A percentile compares a stretch with the other conserved stretches of the same genome.
Conservation (phyloP, 495 filamentous ascomycete genomes). For the Penicillium mononematosum region DNA sequence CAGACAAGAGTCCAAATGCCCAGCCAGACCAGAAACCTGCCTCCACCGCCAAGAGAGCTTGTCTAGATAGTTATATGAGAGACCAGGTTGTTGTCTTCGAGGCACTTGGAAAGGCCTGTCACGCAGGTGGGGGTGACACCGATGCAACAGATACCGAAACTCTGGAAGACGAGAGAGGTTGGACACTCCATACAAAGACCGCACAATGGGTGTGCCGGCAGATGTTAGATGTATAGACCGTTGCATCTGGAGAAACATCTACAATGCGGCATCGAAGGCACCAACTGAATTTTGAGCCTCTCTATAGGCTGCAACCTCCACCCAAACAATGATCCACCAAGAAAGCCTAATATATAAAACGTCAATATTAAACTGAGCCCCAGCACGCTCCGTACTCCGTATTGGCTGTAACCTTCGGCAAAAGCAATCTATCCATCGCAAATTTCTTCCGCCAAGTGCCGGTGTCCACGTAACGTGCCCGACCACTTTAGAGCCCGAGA, state of each 20-base stretch:
- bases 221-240: constrained; percentile 26
- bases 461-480: not conserved
- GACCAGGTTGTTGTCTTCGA: constrained; percentile 85
- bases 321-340: not conserved
- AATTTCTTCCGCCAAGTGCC: constrained; percentile 6
- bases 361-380: not conserved
- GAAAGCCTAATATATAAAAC: not conserved
- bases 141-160: constrained; percentile 30
- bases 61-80: constrained; percentile 69
- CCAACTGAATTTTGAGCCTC: not conserved
- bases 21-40: not conserved
- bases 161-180: constrained; percentile 45
- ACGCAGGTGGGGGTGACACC: constrained; percentile 11
- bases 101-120: constrained; percentile 50
- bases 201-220: constrained; percentile 68
- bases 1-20: constrained; percentile 12
- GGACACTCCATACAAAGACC: constrained; percentile 67
- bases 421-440: constrained; percentile 2
- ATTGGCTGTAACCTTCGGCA: not conserved
- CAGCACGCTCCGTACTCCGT: too few species aligned
- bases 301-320: not conserved
- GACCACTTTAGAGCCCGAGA: constrained; percentile 8
- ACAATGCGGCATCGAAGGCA: not conserved
- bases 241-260: not conserved
- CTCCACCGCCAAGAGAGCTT: constrained; percentile 18